phyloP scores from a whole-genome alignment of 495 filamentous ascomycete genomes.

The Penicillium subrubescens region DNA sequence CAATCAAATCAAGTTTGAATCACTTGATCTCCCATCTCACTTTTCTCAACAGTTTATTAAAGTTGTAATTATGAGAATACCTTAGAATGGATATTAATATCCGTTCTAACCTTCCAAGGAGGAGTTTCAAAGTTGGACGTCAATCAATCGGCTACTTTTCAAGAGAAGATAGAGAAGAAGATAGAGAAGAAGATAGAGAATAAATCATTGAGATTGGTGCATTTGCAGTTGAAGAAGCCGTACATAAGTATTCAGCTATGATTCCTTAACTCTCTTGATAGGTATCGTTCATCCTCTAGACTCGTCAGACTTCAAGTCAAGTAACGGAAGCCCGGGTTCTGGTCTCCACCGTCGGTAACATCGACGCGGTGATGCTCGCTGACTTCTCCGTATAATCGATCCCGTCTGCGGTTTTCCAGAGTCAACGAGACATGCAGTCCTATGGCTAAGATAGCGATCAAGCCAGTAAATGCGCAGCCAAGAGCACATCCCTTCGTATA shows the following conservation, averaged over 20 bases:
- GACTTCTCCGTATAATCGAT: conserved; percentile 31
- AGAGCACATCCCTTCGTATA: conserved; percentile 33
- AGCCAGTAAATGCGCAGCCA: conserved; percentile 33
- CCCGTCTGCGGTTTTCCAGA: conserved; percentile 32
- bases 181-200: not conserved
- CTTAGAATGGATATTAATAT: not conserved
- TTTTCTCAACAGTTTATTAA: not conserved
- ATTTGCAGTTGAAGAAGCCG: not conserved
- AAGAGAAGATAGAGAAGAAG: not conserved
- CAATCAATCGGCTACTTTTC: too few species aligned
- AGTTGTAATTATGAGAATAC: not conserved
- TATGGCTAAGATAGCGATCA: conserved; percentile 30
- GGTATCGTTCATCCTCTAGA: not conserved
- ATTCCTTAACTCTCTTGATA: not conserved
- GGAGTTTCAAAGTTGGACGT: too few species aligned
- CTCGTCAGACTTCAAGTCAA: conserved; percentile 18
- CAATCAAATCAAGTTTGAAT: too few species aligned
- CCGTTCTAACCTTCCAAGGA: not conserved
- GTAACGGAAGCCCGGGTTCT: conserved; percentile 30
- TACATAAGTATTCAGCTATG: not conserved
- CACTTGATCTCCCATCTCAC: too few species aligned
- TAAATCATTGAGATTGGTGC: not conserved
- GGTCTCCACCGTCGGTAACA: conserved; percentile 32
- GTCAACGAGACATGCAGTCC: conserved; percentile 28
- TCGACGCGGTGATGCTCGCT: conserved; percentile 24